Evolutionary conservation across 2,329 filamentous ascomycete genomes (phyloP).

Genomic region (Aspergillus sp.): DNA sequence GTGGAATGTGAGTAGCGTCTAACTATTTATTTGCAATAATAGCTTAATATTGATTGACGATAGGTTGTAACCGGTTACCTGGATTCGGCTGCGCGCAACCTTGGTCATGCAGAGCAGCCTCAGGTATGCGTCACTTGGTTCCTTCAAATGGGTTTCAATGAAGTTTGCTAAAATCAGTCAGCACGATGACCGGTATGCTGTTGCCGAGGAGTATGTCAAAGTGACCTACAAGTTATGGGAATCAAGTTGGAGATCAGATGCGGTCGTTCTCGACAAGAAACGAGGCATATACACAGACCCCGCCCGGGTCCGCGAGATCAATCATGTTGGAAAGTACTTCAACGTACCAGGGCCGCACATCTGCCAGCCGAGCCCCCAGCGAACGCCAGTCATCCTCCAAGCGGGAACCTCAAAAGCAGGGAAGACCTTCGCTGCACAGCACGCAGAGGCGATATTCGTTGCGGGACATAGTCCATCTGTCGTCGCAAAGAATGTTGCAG

Average conservation of each 20-base stretch:
- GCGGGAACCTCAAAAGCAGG: conserved; percentile 66
- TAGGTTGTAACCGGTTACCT: conserved; percentile 67
- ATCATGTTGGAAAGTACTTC: conserved; percentile 65
- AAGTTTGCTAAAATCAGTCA: conserved; percentile 13
- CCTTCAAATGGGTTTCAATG: too few species aligned
- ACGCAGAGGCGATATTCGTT: conserved; percentile 70
- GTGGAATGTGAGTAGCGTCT: conserved; percentile 49
- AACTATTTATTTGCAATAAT: not conserved
- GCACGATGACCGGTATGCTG: conserved; percentile 65
- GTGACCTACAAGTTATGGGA: conserved; percentile 67
- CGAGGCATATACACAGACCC: conserved; percentile 60
- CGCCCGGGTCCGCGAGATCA: conserved; percentile 60
- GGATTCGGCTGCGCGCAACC: conserved; percentile 63
- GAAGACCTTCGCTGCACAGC: conserved; percentile 64
- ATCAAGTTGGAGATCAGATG: conserved; percentile 65
- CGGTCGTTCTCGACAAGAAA: conserved; percentile 59
- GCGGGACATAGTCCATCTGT: conserved; percentile 63
- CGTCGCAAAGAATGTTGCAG: conserved; percentile 60
- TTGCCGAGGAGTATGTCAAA: conserved; percentile 62
- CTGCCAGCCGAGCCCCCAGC: conserved; percentile 63
- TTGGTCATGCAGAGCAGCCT: conserved; percentile 56
- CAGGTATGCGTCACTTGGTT: conserved; percentile 19
- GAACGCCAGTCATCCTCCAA: conserved; percentile 67
- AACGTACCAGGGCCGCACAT: conserved; percentile 64
- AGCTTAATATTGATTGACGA: conserved; percentile 9